Percentiles rank a stretch among this genome's conserved stretches.
Evolutionary conservation across 2,329 filamentous ascomycete species (phyloP).

Genomic region (Trichophyton rubrum): DNA sequence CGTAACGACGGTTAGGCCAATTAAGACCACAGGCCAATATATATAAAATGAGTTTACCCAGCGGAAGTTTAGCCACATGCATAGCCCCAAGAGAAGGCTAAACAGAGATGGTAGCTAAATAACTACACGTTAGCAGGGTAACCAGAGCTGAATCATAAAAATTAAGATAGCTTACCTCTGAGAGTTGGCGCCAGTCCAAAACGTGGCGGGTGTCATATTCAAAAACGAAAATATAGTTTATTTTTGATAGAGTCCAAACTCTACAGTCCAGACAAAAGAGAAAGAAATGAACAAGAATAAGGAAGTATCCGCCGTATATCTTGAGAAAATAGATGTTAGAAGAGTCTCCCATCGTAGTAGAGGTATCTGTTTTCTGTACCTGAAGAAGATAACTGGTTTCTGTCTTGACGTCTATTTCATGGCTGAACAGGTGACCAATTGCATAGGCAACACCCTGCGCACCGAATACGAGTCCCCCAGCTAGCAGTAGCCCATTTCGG

Average conservation of each 20-base stretch:
- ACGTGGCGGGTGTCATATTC: constrained; percentile 82
- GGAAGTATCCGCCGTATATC: constrained; percentile 85
- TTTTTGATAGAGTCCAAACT: constrained; percentile 69
- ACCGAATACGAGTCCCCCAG: constrained; percentile 52
- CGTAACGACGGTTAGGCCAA: constrained; percentile 53
- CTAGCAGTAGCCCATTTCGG: constrained; percentile 53
- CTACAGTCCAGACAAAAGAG: constrained; percentile 79
- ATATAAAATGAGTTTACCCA: constrained; percentile 57
- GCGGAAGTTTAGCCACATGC: constrained; percentile 83
- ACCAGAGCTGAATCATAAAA: neutral
- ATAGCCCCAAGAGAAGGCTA: constrained; percentile 59
- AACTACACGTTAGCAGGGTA: neutral
- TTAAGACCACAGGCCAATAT: constrained; percentile 75
- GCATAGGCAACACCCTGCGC: constrained; percentile 55
- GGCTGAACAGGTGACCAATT: constrained; percentile 36
- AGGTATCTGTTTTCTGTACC: constrained; percentile 17
- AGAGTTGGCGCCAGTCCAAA: constrained; percentile 78
- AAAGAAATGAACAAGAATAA: constrained; percentile 65
- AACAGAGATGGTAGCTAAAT: constrained; percentile 67
- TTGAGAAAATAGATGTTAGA: constrained; percentile 30
- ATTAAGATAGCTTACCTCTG: constrained; percentile 43
- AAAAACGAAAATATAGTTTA: constrained; percentile 95
- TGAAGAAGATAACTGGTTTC: constrained; percentile 60
- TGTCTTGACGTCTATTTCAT: constrained; percentile 38
- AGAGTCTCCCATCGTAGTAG: neutral